Evolutionary conservation across 345 rosid genomes (phyloP).

Genomic region (Isatis tinctoria): DNA sequence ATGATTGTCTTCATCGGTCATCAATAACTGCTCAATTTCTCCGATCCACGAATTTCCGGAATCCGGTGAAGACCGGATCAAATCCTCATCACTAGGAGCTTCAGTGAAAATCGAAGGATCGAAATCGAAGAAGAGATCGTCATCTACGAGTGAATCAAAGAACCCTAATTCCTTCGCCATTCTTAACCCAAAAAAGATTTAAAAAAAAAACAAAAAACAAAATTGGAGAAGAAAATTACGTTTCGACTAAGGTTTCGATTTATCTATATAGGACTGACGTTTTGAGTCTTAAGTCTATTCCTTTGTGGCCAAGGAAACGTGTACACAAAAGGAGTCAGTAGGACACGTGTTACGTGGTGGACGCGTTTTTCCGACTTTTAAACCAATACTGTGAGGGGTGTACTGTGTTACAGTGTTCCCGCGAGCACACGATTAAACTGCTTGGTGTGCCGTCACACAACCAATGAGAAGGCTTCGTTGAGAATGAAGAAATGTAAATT

Average conservation of each 20-base stretch:
- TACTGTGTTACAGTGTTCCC: not conserved
- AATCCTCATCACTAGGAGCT: not conserved
- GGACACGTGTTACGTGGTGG: slow-evolving; percentile 3
- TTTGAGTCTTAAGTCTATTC: not conserved
- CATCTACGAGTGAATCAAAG: slow-evolving; percentile 22
- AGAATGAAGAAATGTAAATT: not conserved
- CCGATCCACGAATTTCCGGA: slow-evolving; percentile 38
- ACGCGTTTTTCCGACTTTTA: not conserved
- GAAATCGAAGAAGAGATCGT: slow-evolving; percentile 11
- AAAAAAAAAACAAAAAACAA: not conserved
- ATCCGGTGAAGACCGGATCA: slow-evolving; percentile 28
- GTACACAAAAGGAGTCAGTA: not conserved
- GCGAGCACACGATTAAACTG: not conserved
- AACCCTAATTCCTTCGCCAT: slow-evolving; percentile 33
- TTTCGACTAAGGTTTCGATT: not conserved
- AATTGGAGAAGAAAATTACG: not conserved
- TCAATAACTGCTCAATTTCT: slow-evolving; percentile 46
- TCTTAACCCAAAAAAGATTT: not conserved
- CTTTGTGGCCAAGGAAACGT: slow-evolving; percentile 26
- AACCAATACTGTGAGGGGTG: slow-evolving; percentile 2
- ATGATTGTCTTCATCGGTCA: slow-evolving; percentile 40
- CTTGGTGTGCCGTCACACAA: slow-evolving; percentile 1
- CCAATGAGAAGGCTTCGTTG: slow-evolving; percentile 23
- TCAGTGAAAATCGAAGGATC: slow-evolving; percentile 13
- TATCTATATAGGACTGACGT: not conserved